phyloP scores from a whole-genome alignment of 129 eudicot genomes.

The Erigeron canadensis region DNA sequence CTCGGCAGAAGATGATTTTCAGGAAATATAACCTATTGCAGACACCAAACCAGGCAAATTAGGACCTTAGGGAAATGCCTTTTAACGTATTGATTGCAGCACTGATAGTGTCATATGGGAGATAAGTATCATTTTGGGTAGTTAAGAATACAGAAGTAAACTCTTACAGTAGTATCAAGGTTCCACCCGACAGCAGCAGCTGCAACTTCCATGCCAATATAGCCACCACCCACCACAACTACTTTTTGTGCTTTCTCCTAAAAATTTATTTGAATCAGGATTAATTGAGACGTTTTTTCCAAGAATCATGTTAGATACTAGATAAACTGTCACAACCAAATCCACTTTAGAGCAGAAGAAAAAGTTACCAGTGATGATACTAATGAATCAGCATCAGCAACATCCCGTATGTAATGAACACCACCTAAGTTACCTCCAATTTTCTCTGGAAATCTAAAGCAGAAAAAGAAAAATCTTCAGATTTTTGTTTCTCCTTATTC shows the following conservation, averaged over 20 bases:
- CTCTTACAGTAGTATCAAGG: constrained; percentile 87
- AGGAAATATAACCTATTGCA: constrained; percentile 71
- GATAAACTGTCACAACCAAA: constrained; percentile 4
- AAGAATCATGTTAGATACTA: background rate
- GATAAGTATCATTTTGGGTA: background rate
- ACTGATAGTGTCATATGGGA: constrained; percentile 1
- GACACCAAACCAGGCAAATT: constrained; percentile 14
- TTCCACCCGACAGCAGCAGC: constrained; percentile 97
- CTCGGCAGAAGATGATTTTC: constrained; percentile 78
- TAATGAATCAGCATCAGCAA: constrained; percentile 88
- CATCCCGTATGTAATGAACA: constrained; percentile 93
- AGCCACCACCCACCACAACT: constrained; percentile 98
- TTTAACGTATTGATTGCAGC: background rate
- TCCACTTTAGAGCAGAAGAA: constrained; percentile 11
- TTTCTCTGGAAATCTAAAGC: constrained; percentile 87
- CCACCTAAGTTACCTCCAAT: constrained; percentile 93
- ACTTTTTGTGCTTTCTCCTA: constrained; percentile 82
- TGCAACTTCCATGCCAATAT: constrained; percentile 99
- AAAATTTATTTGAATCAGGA: background rate
- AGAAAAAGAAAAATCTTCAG: constrained; percentile 11
- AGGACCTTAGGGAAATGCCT: background rate
- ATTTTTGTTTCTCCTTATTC: background rate
- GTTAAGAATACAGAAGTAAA: constrained; percentile 3
- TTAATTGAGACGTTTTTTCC: background rate
- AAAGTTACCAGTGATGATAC: constrained; percentile 73